These are phyloP conservation scores for Tolypocladium sp. DNA, from an alignment of 2,329 filamentous ascomycete species.

Conservation along the genomic window DNA sequence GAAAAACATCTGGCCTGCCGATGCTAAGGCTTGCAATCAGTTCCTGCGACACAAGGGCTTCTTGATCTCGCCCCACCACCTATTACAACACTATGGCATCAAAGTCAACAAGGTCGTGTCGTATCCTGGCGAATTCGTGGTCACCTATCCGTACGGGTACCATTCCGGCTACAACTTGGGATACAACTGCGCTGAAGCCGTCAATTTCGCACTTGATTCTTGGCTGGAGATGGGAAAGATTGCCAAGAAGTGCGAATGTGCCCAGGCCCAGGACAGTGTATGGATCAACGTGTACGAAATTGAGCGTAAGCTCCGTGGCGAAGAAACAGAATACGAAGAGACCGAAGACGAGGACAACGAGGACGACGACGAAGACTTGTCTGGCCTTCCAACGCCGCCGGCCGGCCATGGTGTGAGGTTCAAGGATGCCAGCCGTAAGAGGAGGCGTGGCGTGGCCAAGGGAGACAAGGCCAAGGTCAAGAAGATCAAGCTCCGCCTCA, in stretches of 20 bases:
- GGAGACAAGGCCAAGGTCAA: constrained; percentile 52
- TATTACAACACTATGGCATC: constrained; percentile 85
- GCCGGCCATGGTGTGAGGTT: constrained; percentile 62
- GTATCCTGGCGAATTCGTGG: constrained; percentile 94
- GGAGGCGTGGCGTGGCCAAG: constrained; percentile 31
- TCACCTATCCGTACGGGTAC: constrained; percentile 97
- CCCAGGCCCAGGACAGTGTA: constrained; percentile 89
- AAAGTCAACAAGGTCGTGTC: constrained; percentile 94
- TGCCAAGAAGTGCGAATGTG: constrained; percentile 94
- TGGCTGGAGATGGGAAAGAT: constrained; percentile 95
- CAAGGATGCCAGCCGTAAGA: constrained; percentile 54
- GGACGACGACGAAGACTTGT: constrained; percentile 49
- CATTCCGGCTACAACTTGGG: constrained; percentile 97
- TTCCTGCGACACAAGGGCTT: constrained; percentile 98
- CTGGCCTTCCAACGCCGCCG: constrained; percentile 71
- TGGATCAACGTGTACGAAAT: constrained; percentile 98
- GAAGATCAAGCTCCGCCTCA: constrained; percentile 71
- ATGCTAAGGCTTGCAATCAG: constrained; percentile 91
- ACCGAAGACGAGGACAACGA: constrained; percentile 58
- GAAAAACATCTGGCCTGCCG: constrained; percentile 89
- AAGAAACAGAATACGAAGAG: constrained; percentile 77
- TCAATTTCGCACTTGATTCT: constrained; percentile 93
- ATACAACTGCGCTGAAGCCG: constrained; percentile 97
- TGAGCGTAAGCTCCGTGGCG: constrained; percentile 84
- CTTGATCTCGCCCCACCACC: constrained; percentile 81